phyloP scores from a whole-genome alignment of 31 red algal species.

The Porphyra umbilicalis region DNA sequence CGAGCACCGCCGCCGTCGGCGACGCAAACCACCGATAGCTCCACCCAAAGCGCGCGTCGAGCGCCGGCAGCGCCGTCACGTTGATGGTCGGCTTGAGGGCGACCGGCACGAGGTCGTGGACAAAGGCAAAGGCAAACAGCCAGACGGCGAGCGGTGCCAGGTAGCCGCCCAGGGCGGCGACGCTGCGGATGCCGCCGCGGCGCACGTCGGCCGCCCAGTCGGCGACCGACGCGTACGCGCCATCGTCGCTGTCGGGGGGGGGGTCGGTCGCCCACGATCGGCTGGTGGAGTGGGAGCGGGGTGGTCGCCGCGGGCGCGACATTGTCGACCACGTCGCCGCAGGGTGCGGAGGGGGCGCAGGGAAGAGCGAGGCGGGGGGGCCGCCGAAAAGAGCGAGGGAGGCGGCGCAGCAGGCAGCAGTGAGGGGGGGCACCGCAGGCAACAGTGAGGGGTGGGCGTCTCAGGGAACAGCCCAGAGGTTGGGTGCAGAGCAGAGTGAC shows the following conservation, averaged over 20 bases:
- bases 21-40: conserved; percentile 45
- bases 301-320: neutral
- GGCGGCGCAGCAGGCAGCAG: too few species aligned
- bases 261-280: neutral
- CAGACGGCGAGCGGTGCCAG: conserved; percentile 21
- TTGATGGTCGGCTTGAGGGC: conserved; percentile 47
- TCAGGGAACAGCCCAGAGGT: too few species aligned
- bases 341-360: too few species aligned
- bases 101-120: conserved; percentile 40
- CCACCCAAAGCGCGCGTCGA: conserved; percentile 23
- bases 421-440: too few species aligned
- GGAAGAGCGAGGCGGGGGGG: neutral
- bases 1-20: conserved; percentile 5
- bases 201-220: neutral
- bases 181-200: neutral
- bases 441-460: too few species aligned
- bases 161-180: neutral
- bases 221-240: neutral
- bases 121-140: conserved; percentile 36
- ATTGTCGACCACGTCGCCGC: neutral
- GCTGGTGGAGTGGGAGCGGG: neutral
- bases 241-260: neutral
- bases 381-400: neutral
- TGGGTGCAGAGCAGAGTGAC: too few species aligned
- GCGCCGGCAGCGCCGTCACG: conserved; percentile 33